These are phyloP conservation scores for Pseudocercospora vitis DNA, from an alignment of 2,329 filamentous ascomycete genomes.

Conservation along the genomic window DNA sequence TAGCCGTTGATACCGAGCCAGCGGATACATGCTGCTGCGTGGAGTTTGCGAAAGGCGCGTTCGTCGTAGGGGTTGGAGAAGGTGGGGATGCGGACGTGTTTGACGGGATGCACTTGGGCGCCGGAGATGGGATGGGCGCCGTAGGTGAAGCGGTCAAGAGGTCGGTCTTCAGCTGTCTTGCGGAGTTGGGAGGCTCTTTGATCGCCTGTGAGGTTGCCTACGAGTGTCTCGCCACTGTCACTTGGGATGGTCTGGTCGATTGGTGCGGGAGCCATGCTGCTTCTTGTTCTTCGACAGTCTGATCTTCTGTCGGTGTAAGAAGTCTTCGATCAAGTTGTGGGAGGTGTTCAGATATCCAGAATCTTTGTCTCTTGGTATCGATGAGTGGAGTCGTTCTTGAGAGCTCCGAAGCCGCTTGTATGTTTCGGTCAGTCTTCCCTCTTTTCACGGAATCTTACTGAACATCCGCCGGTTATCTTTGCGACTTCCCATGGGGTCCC, in stretches of 20 bases:
- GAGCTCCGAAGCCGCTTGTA: no score
- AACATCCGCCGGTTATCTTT: constrained; percentile 1
- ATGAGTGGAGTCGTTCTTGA: no score
- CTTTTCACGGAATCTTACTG: no score
- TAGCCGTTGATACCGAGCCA: constrained; percentile 26
- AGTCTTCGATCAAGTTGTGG: no score
- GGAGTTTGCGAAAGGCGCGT: constrained; percentile 24
- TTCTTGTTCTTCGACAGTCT: not conserved
- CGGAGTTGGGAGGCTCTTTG: constrained; percentile 22
- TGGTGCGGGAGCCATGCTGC: constrained; percentile 30
- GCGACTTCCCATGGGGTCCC: constrained; percentile 5
- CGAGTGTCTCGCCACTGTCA: not conserved
- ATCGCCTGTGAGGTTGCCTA: constrained; percentile 11
- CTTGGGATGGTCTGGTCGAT: constrained; percentile 5
- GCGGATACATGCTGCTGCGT: constrained; percentile 23
- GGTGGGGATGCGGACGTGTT: constrained; percentile 24
- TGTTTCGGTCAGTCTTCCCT: no score
- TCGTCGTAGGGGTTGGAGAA: constrained; percentile 23
- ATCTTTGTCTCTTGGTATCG: no score
- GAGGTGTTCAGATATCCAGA: no score
- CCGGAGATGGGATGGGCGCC: constrained; percentile 25
- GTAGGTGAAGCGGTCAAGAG: constrained; percentile 24
- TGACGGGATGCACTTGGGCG: constrained; percentile 21
- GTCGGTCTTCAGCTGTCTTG: constrained; percentile 17
- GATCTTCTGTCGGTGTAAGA: not conserved